Percentiles rank a stretch among this genome's conserved stretches.
These are phyloP conservation scores for Diophrys appendiculata DNA, from an alignment of 73 alveolate species.

Conservation along the genomic window DNA sequence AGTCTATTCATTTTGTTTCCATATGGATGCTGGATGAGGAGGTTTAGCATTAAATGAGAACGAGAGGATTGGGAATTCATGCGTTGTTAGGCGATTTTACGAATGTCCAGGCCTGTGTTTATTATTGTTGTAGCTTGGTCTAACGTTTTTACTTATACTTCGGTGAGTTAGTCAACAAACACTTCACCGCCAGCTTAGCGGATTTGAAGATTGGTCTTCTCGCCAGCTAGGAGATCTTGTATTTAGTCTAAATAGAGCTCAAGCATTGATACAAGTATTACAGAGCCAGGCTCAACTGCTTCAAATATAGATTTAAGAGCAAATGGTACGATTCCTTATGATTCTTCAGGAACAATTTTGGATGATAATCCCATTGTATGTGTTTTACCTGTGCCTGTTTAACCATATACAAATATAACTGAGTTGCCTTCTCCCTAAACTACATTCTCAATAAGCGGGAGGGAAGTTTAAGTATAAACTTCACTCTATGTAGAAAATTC, in stretches of 20 bases:
- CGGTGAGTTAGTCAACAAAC: conserved; percentile 69
- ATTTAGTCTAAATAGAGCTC: conserved; percentile 77
- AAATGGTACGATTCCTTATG: no score
- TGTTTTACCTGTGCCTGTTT: conserved; percentile 86
- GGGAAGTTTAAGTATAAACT: conserved; percentile 60
- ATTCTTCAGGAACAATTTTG: no score
- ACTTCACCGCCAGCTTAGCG: conserved; percentile 79
- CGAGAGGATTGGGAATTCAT: no score
- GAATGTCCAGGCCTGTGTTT: conserved; percentile 72
- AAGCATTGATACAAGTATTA: conserved; percentile 36
- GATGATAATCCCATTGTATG: conserved; percentile 78
- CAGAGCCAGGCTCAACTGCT: conserved; percentile 20
- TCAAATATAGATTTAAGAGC: conserved; percentile 9
- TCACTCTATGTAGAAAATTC: conserved; percentile 66
- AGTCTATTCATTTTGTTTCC: no score
- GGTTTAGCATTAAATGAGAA: no score
- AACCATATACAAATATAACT: conserved; percentile 74
- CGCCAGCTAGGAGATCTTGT: conserved; percentile 74
- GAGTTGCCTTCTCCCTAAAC: conserved; percentile 75
- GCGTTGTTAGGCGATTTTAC: conserved; percentile 77
- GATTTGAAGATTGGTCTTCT: conserved; percentile 64
- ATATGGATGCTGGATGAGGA: no score
- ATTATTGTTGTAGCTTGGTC: conserved; percentile 44
- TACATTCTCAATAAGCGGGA: conserved; percentile 68
- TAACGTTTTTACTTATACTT: conserved; percentile 25